These are phyloP conservation scores for Acorus gramineus DNA, from an alignment of 106 monocot species.

Conservation along the genomic window DNA sequence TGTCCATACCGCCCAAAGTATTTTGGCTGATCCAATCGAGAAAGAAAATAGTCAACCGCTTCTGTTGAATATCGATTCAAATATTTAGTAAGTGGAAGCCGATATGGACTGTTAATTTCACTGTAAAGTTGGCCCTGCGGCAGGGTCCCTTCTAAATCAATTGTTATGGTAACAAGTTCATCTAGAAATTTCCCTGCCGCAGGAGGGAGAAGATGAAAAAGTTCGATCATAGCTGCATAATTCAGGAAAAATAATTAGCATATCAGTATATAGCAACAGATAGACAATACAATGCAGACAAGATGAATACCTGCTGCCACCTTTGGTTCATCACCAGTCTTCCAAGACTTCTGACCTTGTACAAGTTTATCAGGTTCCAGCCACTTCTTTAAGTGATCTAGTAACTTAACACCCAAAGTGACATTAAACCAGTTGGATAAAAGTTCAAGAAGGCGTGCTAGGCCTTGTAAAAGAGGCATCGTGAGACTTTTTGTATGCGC, in stretches of 20 bases:
- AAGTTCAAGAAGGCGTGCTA: slow-evolving; percentile 93
- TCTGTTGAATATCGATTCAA: slow-evolving; percentile 90
- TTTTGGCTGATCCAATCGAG: slow-evolving; percentile 75
- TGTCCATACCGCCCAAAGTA: slow-evolving; percentile 70
- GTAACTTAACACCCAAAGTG: slow-evolving; percentile 77
- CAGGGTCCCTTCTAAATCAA: slow-evolving; percentile 86
- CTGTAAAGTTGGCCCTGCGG: slow-evolving; percentile 93
- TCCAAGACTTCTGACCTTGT: slow-evolving; percentile 89
- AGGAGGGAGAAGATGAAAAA: slow-evolving; percentile 96
- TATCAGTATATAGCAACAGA: neutral
- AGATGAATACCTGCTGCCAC: slow-evolving; percentile 72
- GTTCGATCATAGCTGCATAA: slow-evolving; percentile 96
- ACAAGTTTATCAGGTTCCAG: slow-evolving; percentile 98
- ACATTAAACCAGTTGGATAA: slow-evolving; percentile 98
- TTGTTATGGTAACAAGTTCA: slow-evolving; percentile 91
- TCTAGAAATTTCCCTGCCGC: slow-evolving; percentile 96
- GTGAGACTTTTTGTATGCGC: slow-evolving; percentile 86
- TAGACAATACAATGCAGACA: neutral
- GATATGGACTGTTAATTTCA: slow-evolving; percentile 98
- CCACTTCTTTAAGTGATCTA: slow-evolving; percentile 99
- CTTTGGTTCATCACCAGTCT: slow-evolving; percentile 96
- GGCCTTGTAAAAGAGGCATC: slow-evolving; percentile 96
- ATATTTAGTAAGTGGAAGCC: slow-evolving; percentile 83
- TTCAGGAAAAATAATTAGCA: neutral
- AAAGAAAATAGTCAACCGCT: slow-evolving; percentile 92